Percentiles rank a stretch among this genome's conserved stretches.
Evolutionary conservation across 2,329 filamentous ascomycete species (phyloP).

Genomic region (Sordariomycetes sp.): DNA sequence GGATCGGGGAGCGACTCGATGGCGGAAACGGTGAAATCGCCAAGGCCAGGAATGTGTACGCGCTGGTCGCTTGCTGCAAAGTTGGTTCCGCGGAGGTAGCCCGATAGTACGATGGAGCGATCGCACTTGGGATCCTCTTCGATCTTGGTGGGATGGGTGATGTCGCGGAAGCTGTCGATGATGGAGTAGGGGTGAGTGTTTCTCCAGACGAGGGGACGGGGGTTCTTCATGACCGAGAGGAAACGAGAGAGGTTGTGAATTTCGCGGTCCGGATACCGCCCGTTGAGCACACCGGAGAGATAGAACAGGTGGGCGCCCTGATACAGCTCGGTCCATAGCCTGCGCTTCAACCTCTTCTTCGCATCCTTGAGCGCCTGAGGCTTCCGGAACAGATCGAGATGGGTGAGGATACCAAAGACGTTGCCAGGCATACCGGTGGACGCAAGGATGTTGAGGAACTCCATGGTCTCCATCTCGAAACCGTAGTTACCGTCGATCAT

Average conservation of each 20-base stretch:
- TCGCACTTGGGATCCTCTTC: constrained; percentile 85
- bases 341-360: constrained; percentile 91
- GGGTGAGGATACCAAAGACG: constrained; percentile 92
- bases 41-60: constrained; percentile 85
- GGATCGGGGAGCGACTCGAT: constrained; percentile 88
- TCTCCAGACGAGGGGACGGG: constrained; percentile 87
- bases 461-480: constrained; percentile 99
- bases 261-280: constrained; percentile 90
- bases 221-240: constrained; percentile 98
- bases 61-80: constrained; percentile 75
- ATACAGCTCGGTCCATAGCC: constrained; percentile 94
- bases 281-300: constrained; percentile 90
- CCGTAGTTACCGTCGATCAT: constrained; percentile 99
- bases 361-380: constrained; percentile 83
- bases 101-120: constrained; percentile 79
- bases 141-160: constrained; percentile 84
- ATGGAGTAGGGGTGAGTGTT: constrained; percentile 92
- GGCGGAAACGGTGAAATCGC: constrained; percentile 70
- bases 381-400: constrained; percentile 90
- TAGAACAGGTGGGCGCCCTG: constrained; percentile 97
- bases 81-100: constrained; percentile 89
- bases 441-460: constrained; percentile 90
- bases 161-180: constrained; percentile 87
- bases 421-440: constrained; percentile 96
- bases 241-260: constrained; percentile 93